Evolutionary conservation across 2,329 filamentous ascomycete species (phyloP), one percentile per base, ranked within the genome.

Genomic region (Sclerotiophoma versabilis): DNA sequence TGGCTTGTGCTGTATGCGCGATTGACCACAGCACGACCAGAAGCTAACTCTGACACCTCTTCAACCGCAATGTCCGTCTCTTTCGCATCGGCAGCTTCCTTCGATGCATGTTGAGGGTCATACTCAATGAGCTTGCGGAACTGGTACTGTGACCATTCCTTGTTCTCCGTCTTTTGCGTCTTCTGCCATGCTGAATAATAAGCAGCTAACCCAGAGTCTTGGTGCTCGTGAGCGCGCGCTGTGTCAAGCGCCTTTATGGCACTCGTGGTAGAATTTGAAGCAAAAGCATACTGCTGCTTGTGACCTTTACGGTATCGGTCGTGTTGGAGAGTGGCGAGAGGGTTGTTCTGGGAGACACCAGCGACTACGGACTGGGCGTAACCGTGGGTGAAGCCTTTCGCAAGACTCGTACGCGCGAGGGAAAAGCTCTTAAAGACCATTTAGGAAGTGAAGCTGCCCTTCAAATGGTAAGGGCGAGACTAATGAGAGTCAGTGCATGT

Each of bases 281-380:
- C 88, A 68, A 95, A 93, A 64, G 88, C 90, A 80, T 84, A 88
- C 73, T 93, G 90, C 56, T 91, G 86, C 70, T 90, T 76, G 58
- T 77, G 78, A 39, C 81, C 77, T 59, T 77, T 77, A 50, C 78
- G 79, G 69, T 82, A 80, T 50, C 77, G 71, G 39, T 72, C 71
- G 55, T 74, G 69, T 65, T 70, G 72, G 68, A 87, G 79, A 34
- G 82, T 78, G 59, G 81, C 82, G 54, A 86, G 76, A 36, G 80
- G 78, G 51, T 82, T 83, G 65, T 83, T 82, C 60, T 84, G 81
- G 34, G 92, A 74, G 80, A 87, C 83, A 70, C 92, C 93, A 73
- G 95, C 95, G 80, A 99, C 92, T 79, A 98, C 89, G 61, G 93
- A 96, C 77, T 98, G 93, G 69, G 93, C 93, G 85, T 97, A 98